phyloP scores from a whole-genome alignment of 495 filamentous ascomycete genomes.

The Mycothermus thermophilus region DNA sequence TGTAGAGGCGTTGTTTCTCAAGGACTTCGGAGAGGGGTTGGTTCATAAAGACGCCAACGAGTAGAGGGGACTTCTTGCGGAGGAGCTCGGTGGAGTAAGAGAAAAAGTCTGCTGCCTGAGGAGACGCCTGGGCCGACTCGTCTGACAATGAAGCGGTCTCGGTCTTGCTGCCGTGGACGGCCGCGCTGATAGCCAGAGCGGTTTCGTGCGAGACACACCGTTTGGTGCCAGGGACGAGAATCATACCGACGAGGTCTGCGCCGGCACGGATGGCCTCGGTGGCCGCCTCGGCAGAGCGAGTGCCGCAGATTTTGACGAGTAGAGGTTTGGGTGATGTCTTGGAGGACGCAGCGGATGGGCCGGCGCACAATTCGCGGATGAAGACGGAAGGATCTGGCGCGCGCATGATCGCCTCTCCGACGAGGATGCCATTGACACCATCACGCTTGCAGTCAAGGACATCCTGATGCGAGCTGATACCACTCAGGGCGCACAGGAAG shows the following conservation, averaged over 20 bases:
- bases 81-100: constrained; percentile 25
- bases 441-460: constrained; percentile 77
- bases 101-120: constrained; percentile 33
- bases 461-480: constrained; percentile 82
- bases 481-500: constrained; percentile 89
- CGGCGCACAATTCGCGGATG: constrained; percentile 65
- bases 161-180: constrained; percentile 40
- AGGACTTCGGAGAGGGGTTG: constrained; percentile 74
- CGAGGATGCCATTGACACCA: constrained; percentile 82
- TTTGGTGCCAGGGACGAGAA: constrained; percentile 67
- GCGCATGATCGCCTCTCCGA: constrained; percentile 92
- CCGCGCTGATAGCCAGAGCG: constrained; percentile 65
- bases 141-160: constrained; percentile 9
- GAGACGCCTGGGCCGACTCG: constrained; percentile 4
- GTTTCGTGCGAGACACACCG: constrained; percentile 63
- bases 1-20: constrained; percentile 54
- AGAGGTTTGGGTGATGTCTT: constrained; percentile 23
- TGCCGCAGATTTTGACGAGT: constrained; percentile 95
- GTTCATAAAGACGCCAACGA: constrained; percentile 91
- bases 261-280: constrained; percentile 70
- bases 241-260: constrained; percentile 86
- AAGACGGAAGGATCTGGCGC: constrained; percentile 66
- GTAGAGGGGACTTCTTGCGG: constrained; percentile 43
- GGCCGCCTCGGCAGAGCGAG: constrained; percentile 68
- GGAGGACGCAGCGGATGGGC: constrained; percentile 22